These are phyloP conservation scores for Astrocystis sublimbata DNA, from an alignment of 495 filamentous ascomycete species.

Conservation along the genomic window DNA sequence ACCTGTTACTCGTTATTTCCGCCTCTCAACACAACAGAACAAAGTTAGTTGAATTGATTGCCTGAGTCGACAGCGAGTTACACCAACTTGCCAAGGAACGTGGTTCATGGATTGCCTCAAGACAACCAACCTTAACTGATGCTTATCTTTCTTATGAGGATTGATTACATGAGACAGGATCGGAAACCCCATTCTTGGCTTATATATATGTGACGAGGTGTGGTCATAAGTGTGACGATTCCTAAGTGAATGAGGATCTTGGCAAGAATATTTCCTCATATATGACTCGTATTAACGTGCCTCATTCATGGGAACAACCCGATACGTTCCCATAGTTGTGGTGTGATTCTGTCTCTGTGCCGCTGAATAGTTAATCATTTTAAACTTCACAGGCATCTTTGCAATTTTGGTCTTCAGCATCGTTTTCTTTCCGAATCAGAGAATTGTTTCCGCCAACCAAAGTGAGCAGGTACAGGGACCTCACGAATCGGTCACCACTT, in stretches of 20 bases:
- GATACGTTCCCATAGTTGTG: constrained; percentile 7
- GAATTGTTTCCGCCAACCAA: background rate
- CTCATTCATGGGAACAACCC: background rate
- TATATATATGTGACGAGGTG: background rate
- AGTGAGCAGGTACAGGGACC: background rate
- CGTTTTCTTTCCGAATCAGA: too few relatives aligned
- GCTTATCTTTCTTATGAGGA: background rate
- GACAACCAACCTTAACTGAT: background rate
- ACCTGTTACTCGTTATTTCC: background rate
- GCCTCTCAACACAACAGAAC: background rate
- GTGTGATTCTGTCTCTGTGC: background rate
- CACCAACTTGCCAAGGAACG: background rate
- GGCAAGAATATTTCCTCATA: background rate
- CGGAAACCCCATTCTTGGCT: background rate
- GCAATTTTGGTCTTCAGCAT: background rate
- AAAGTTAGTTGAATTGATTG: background rate
- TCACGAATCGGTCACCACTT: background rate
- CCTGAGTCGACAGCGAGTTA: background rate
- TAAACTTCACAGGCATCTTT: constrained; percentile 1
- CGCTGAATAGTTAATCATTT: background rate
- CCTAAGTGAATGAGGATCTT: background rate
- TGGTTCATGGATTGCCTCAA: background rate
- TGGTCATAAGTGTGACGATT: background rate
- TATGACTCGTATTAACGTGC: background rate
- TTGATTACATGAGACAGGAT: background rate